Conservation (phyloP, 345 rosid species). For the Camelina sativa region DNA sequence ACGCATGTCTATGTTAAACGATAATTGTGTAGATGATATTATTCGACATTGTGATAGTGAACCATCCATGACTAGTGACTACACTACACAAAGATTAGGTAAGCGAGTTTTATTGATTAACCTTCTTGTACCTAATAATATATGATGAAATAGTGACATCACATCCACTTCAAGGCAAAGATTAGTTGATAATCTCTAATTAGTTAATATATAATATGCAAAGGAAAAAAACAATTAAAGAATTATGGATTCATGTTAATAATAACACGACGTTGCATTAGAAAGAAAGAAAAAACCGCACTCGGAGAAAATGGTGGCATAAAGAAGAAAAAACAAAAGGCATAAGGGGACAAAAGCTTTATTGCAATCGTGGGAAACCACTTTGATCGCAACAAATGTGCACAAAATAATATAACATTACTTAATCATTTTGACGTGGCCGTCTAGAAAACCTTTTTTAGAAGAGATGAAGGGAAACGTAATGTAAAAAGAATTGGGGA, state of each 20-base stretch:
- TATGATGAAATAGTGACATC: slow-evolving; percentile 26
- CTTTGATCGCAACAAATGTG: slow-evolving; percentile 23
- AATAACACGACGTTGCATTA: slow-evolving; percentile 15
- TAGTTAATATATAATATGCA: neutral
- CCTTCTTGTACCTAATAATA: neutral
- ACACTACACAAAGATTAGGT: slow-evolving; percentile 1
- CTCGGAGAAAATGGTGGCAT: slow-evolving; percentile 27
- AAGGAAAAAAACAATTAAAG: neutral
- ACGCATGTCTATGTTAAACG: neutral
- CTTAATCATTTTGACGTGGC: slow-evolving; percentile 19
- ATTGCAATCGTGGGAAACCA: slow-evolving; percentile 42
- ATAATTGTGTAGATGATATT: neutral
- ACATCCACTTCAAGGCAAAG: slow-evolving; percentile 17
- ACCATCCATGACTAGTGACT: neutral
- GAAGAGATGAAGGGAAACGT: slow-evolving; percentile 1
- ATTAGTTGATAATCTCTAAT: too few species aligned
- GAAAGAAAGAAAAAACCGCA: slow-evolving; percentile 8
- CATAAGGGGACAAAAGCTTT: slow-evolving; percentile 9
- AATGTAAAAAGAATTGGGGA: slow-evolving; percentile 23
- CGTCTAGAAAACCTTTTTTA: slow-evolving; percentile 26
- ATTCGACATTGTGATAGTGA: neutral
- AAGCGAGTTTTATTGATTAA: neutral
- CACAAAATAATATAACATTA: neutral
- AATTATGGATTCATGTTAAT: slow-evolving; percentile 10
- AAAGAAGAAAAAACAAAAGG: slow-evolving; percentile 16